Percentiles rank a stretch among this genome's conserved stretches.
Evolutionary conservation across 306 rosid genomes (phyloP).

Genomic region (Corylus americana): DNA sequence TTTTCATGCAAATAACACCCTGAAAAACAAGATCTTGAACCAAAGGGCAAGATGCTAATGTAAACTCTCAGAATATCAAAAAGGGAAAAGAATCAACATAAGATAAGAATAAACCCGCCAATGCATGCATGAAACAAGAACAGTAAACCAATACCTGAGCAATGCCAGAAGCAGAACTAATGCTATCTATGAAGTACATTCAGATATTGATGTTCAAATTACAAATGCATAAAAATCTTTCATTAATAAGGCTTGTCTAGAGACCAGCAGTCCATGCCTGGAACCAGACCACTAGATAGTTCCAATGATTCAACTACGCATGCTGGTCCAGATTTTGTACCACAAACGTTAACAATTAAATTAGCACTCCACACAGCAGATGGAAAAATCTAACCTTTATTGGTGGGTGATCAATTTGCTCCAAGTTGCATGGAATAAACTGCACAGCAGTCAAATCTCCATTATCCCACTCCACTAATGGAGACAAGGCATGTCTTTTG

Average conservation of each 20-base stretch:
- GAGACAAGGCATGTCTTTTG: conserved; percentile 33
- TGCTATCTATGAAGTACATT: not conserved
- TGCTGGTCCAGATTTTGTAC: not conserved
- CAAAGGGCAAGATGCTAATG: not conserved
- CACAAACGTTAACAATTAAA: not conserved
- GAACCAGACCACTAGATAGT: conserved; percentile 13
- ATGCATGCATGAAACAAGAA: not conserved
- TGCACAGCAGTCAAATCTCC: conserved; percentile 29
- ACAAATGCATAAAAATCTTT: not conserved
- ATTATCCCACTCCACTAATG: conserved; percentile 36
- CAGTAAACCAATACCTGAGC: not conserved
- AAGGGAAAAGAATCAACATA: not conserved
- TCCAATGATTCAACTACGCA: not conserved
- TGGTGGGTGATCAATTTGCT: conserved; percentile 29
- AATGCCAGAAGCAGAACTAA: not conserved
- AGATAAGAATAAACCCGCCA: not conserved
- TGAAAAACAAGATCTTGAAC: not conserved
- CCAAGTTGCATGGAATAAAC: conserved; percentile 35
- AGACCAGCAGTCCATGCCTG: not conserved
- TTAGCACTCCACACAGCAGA: not conserved
- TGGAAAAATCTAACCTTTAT: conserved; percentile 44
- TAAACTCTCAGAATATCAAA: not conserved
- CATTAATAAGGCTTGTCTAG: not conserved
- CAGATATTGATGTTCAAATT: not conserved
- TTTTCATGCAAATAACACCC: not conserved